Percentiles rank a stretch among this genome's conserved stretches.
These are phyloP conservation scores for Hypomyces rosellus DNA, from an alignment of 2,329 filamentous ascomycete species.

Conservation along the genomic window DNA sequence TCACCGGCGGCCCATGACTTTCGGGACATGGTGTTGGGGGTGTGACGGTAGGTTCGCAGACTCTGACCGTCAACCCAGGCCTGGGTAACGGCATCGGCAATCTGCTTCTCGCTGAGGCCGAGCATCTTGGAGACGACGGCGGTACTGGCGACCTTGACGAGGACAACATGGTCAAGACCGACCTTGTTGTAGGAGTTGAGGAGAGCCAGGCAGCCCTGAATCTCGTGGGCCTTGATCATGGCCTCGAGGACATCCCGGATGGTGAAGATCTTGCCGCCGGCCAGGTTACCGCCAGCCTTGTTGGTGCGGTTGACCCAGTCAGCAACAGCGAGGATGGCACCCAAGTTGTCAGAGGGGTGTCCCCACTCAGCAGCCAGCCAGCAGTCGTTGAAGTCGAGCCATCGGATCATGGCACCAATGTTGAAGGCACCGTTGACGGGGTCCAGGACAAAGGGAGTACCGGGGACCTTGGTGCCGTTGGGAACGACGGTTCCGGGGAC, in stretches of 20 bases:
- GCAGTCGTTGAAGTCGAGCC: constrained; percentile 99
- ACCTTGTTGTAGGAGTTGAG: constrained; percentile 99
- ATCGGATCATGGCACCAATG: constrained; percentile 97
- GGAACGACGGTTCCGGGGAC: constrained; percentile 88
- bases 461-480: constrained; percentile 84
- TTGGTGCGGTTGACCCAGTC: constrained; percentile 96
- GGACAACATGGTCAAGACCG: constrained; percentile 91
- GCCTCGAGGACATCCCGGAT: constrained; percentile 87
- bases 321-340: constrained; percentile 90
- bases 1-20: constrained; percentile 99
- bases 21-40: constrained; percentile 98
- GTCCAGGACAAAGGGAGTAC: constrained; percentile 90
- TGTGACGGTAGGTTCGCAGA: constrained; percentile 93
- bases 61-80: constrained; percentile 96
- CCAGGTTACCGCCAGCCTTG: constrained; percentile 68
- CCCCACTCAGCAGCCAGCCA: constrained; percentile 99
- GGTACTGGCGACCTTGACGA: constrained; percentile 94
- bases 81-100: constrained; percentile 90
- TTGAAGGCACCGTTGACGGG: constrained; percentile 96
- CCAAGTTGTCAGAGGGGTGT: constrained; percentile 95
- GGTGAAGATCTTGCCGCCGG: constrained; percentile 81
- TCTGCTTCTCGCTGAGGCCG: constrained; percentile 82
- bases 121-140: constrained; percentile 95
- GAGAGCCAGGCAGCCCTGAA: constrained; percentile 92
- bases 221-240: constrained; percentile 99